Percentiles rank a stretch among this genome's conserved stretches.
Evolutionary conservation across 2,329 filamentous ascomycete genomes (phyloP).

Genomic region (Penicillium decumbens): DNA sequence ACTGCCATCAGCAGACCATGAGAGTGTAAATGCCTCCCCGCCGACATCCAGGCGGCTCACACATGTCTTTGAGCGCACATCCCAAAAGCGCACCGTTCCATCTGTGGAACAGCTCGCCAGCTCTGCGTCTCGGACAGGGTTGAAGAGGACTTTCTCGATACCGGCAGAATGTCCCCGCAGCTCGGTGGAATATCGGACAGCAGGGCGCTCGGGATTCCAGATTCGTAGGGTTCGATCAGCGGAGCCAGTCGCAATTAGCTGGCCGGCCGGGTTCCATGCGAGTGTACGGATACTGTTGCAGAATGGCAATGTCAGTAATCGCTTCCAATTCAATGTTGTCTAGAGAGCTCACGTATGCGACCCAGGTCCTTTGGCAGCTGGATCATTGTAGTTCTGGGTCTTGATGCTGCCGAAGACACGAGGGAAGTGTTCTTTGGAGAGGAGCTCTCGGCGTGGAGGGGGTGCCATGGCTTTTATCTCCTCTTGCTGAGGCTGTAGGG

Average conservation of each 20-base stretch:
- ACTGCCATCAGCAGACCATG: conserved; percentile 47
- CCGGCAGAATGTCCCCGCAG: conserved; percentile 46
- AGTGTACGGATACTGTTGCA: conserved; percentile 65
- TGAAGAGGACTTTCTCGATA: conserved; percentile 48
- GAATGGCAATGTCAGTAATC: conserved; percentile 6
- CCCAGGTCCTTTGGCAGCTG: conserved; percentile 50
- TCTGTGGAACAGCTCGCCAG: conserved; percentile 48
- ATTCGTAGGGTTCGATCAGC: conserved; percentile 86
- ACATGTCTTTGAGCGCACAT: conserved; percentile 47
- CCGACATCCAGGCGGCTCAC: conserved; percentile 47
- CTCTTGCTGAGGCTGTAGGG: conserved; percentile 13
- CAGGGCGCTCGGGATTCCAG: conserved; percentile 65
- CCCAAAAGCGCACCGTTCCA: conserved; percentile 50
- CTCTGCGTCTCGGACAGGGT: conserved; percentile 48
- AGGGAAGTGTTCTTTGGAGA: conserved; percentile 64
- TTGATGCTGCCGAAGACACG: conserved; percentile 63
- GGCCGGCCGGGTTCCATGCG: conserved; percentile 83
- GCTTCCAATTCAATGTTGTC: neutral
- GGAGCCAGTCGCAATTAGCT: conserved; percentile 77
- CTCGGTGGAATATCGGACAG: conserved; percentile 46
- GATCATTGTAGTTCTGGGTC: conserved; percentile 66
- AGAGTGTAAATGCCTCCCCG: conserved; percentile 47
- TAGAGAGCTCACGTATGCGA: conserved; percentile 52
- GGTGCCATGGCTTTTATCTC: conserved; percentile 32
- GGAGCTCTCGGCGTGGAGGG: conserved; percentile 37